phyloP scores from a whole-genome alignment of 768 basidiomycete genomes.

The Cyclocybe cylindracea region DNA sequence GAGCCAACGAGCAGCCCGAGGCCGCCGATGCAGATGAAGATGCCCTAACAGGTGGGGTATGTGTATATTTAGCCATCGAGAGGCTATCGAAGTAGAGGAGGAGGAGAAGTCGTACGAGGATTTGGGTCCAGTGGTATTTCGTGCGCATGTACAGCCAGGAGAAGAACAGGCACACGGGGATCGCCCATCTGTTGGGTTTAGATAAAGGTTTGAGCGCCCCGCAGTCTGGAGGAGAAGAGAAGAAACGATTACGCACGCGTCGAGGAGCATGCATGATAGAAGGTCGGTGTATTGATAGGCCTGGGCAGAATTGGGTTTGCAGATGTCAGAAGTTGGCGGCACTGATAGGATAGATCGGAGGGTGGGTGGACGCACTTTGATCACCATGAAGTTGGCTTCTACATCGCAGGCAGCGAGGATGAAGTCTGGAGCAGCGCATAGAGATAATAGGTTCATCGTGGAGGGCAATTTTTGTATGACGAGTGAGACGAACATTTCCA shows the following conservation, averaged over 20 bases:
- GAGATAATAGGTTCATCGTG: constrained; percentile 1
- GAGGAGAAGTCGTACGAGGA: constrained; percentile 49
- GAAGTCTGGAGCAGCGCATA: constrained; percentile 54
- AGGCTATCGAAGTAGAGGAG: not conserved
- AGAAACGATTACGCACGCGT: constrained; percentile 57
- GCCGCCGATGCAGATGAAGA: constrained; percentile 71
- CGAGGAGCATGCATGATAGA: constrained; percentile 89
- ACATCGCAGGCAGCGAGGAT: constrained; percentile 81
- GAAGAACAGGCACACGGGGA: constrained; percentile 83
- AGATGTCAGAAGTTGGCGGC: not conserved
- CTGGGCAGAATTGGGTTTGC: constrained; percentile 27
- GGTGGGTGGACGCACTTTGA: constrained; percentile 54
- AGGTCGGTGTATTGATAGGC: constrained; percentile 87
- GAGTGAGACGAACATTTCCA: constrained; percentile 73
- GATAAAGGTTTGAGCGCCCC: not conserved
- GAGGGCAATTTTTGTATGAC: not conserved
- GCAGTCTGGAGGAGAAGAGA: not conserved
- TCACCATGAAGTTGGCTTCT: constrained; percentile 85
- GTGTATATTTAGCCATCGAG: not conserved
- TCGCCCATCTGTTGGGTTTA: constrained; percentile 75
- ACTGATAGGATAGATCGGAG: constrained; percentile 1
- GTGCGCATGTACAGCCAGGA: constrained; percentile 83
- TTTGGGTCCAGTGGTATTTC: constrained; percentile 81
- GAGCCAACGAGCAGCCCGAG: constrained; percentile 80
- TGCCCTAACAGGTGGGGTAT: constrained; percentile 47